Conservation (phyloP, 2,329 filamentous ascomycete species). For the Lasiodiplodia hormozganensis region DNA sequence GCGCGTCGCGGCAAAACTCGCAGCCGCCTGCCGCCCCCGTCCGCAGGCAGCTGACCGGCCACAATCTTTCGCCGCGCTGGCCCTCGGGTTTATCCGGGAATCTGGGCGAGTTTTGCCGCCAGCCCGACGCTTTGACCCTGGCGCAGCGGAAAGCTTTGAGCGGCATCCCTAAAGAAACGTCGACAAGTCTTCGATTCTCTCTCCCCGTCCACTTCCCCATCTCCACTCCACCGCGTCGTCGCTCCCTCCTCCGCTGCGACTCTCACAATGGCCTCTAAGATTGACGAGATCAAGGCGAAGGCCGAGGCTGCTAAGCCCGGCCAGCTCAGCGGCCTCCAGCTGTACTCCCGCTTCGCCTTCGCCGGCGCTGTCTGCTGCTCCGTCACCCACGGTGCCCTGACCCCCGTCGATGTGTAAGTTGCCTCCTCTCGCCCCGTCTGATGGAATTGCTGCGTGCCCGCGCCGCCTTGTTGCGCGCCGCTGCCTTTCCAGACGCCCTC, state of each 20-base stretch:
- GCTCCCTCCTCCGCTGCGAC: background rate
- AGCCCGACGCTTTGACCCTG: slow-evolving; percentile 3
- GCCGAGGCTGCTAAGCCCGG: slow-evolving; percentile 55
- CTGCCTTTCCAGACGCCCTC: slow-evolving; percentile 41
- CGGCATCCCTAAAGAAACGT: slow-evolving; percentile 24
- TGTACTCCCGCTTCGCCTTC: slow-evolving; percentile 97
- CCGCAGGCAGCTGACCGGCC: background rate
- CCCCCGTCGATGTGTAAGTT: slow-evolving; percentile 98
- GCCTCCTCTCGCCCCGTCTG: background rate
- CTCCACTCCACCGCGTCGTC: slow-evolving; percentile 22
- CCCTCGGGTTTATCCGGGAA: background rate
- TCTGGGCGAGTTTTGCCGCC: slow-evolving; percentile 14
- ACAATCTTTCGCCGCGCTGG: background rate
- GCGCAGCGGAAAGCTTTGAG: slow-evolving; percentile 25
- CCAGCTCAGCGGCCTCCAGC: slow-evolving; percentile 63
- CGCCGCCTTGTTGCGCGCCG: background rate
- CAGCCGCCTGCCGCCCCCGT: background rate
- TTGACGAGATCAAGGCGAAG: slow-evolving; percentile 59
- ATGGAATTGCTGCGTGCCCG: background rate
- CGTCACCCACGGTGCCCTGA: slow-evolving; percentile 94
- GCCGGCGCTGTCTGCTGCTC: slow-evolving; percentile 98
- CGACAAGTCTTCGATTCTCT: slow-evolving; percentile 16
- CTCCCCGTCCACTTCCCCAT: slow-evolving; percentile 24
- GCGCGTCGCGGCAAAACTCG: background rate
- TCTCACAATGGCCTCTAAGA: slow-evolving; percentile 55